Base-by-base conservation (phyloP, 2,329 filamentous ascomycete genomes). In the Helminthosporium solani region DNA sequence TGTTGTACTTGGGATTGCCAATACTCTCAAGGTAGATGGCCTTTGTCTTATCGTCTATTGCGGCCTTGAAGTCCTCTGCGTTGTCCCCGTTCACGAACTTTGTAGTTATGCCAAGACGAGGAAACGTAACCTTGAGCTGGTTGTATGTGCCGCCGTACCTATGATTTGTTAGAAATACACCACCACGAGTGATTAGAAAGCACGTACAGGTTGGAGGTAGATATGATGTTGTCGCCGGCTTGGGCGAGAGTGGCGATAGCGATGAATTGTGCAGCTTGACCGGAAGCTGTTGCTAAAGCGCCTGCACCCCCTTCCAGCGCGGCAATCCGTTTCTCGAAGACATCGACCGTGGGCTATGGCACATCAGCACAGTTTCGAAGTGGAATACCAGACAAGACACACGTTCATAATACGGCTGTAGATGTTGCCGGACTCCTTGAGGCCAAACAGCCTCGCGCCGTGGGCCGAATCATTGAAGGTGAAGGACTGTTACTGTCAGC, bases 341-440 rank as follows among this genome's bases (percentile, higher is more conserved):
- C 92, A 72, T 95, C 92, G 58, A 92, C 87, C 0, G 92, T 97
- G 2, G 92, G 91, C 86, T 90, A 56, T 33, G 19, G 15, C 40
- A 12, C n/a, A 30, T 48, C 38, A 48, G 46, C 46, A 20, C 42
- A 34, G 16, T 33, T 35, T 6, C 14, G 6, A 33, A n/a, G n/a
- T n/a, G n/a, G n/a, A n/a, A n/a, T n/a, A n/a, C n/a, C n/a, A n/a
- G n/a, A n/a, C 5, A 33, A 33, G 12, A 73, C 82, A 66, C 65
- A 90, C 88, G 73, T 97, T 96, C 87, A 88, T 90, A 63, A 99
- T 90, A 55, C 94, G 89, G 70, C 86, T 94, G 80, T 99, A 99
- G 71, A 97, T 95, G 75, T 97, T 97, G 73, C 91, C 94, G 63
- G 89, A 87, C 75, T 97, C 90, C 77, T 97, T 95, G 72, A 99